Percentiles rank a stretch among this genome's conserved stretches.
phyloP scores from a whole-genome alignment of 2,329 filamentous ascomycete species.

The Aschersonia sp. region DNA sequence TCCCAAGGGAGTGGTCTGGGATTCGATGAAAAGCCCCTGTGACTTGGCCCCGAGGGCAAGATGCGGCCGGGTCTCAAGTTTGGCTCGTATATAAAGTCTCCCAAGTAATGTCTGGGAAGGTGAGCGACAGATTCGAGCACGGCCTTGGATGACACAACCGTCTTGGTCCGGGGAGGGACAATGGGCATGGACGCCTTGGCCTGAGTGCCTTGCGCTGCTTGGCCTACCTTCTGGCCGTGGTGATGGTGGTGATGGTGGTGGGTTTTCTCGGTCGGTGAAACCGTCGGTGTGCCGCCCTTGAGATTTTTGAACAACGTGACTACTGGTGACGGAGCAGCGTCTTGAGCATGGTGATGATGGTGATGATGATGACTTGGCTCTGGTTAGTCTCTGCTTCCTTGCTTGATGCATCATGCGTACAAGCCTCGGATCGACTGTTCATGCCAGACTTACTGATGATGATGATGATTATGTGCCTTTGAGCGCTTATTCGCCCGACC shows the following conservation, averaged over 20 bases:
- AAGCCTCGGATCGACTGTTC: neutral
- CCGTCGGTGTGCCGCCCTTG: constrained; percentile 30
- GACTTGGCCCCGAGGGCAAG: constrained; percentile 22
- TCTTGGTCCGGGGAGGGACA: constrained; percentile 46
- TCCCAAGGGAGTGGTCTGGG: constrained; percentile 67
- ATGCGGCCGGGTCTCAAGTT: constrained; percentile 40
- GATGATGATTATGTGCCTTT: constrained; percentile 55
- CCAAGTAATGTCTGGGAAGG: constrained; percentile 65
- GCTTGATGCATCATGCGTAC: too few relatives aligned
- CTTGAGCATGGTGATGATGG: constrained; percentile 39
- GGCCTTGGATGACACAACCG: constrained; percentile 51
- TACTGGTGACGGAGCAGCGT: constrained; percentile 26
- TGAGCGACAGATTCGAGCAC: constrained; percentile 60
- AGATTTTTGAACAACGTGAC: constrained; percentile 32
- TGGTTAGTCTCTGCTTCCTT: too few relatives aligned
- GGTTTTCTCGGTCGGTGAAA: constrained; percentile 30
- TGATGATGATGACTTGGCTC: constrained; percentile 25
- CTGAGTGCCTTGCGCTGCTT: constrained; percentile 9
- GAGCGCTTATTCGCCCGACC: constrained; percentile 49
- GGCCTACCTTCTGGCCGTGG: constrained; percentile 19
- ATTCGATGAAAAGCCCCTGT: constrained; percentile 33
- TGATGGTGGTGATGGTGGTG: constrained; percentile 34
- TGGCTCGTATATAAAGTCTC: constrained; percentile 69
- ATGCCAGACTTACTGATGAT: constrained; percentile 44
- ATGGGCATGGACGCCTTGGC: constrained; percentile 12